Evolutionary conservation across 108 stramenopile species (phyloP).

Genomic region (Heterococcus sp.): DNA sequence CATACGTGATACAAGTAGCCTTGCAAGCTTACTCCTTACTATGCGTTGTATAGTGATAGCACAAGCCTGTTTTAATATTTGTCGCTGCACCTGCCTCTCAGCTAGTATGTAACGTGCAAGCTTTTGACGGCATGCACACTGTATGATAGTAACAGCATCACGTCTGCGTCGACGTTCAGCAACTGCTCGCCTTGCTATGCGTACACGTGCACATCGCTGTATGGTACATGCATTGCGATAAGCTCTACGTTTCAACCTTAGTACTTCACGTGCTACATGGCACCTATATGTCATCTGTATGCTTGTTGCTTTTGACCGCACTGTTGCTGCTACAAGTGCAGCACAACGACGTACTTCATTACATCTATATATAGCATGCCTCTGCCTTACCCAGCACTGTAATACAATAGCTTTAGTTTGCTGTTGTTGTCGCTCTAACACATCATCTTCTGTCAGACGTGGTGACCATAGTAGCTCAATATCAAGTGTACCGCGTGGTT

Average conservation of each 20-base stretch:
- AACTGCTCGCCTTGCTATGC: slow-evolving; percentile 11
- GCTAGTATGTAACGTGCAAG: too few relatives aligned
- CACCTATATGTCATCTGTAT: slow-evolving; percentile 32
- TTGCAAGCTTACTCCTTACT: too few relatives aligned
- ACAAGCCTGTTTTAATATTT: too few relatives aligned
- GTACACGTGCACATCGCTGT: slow-evolving; percentile 33
- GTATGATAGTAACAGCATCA: too few relatives aligned
- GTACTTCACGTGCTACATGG: slow-evolving; percentile 8
- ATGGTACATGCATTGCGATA: slow-evolving; percentile 31
- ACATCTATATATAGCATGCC: background rate
- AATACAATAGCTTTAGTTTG: slow-evolving; percentile 13
- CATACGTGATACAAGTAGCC: too few relatives aligned
- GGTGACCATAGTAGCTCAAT: slow-evolving; percentile 41
- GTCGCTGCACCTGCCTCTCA: too few relatives aligned
- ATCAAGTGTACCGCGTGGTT: slow-evolving; percentile 9
- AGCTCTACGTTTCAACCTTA: slow-evolving; percentile 1
- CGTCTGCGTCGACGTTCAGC: background rate
- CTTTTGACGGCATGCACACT: too few relatives aligned
- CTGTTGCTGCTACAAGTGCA: background rate
- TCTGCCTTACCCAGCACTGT: slow-evolving; percentile 25
- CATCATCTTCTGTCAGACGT: slow-evolving; percentile 31
- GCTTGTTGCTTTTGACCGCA: background rate
- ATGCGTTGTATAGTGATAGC: too few relatives aligned
- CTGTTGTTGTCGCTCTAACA: slow-evolving; percentile 7
- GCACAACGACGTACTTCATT: slow-evolving; percentile 4